A percentile compares a stretch with the other conserved stretches of the same genome.
Evolutionary conservation across 139 green algal species (phyloP).

Genomic region (Coccomyxa sp.): DNA sequence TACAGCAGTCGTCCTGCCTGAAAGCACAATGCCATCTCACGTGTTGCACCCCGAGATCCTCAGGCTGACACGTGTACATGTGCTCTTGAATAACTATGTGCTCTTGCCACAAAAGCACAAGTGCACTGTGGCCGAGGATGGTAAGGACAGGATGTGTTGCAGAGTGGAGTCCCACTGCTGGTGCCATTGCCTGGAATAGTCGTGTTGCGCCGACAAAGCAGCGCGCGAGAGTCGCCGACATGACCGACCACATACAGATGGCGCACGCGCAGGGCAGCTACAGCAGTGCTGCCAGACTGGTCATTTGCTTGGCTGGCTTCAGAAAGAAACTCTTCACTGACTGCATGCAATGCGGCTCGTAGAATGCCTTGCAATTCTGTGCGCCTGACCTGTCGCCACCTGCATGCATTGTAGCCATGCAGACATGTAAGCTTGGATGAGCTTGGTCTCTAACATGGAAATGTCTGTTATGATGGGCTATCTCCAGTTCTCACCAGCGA

Average conservation of each 20-base stretch:
- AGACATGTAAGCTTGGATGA: background rate
- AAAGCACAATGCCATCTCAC: background rate
- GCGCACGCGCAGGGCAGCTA: constrained; percentile 29
- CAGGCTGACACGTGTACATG: background rate
- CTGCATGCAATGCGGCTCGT: background rate
- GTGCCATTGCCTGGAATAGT: background rate
- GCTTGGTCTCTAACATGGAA: background rate
- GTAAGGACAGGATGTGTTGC: background rate
- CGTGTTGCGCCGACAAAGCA: constrained; percentile 24
- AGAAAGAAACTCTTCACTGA: constrained; percentile 4
- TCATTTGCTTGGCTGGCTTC: background rate
- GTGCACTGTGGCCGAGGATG: background rate
- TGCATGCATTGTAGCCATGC: background rate
- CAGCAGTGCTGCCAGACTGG: constrained; percentile 35
- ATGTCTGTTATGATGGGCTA: background rate
- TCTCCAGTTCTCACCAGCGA: background rate
- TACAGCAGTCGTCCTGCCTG: background rate
- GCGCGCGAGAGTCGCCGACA: constrained; percentile 40
- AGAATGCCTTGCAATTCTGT: background rate
- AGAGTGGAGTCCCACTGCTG: background rate
- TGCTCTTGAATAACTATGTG: background rate
- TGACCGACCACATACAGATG: constrained; percentile 23
- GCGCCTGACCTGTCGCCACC: background rate
- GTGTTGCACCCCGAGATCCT: background rate
- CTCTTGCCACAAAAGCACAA: background rate